Base-by-base conservation (phyloP, 2,329 filamentous ascomycete genomes). In the Cordyceps cicadae region DNA sequence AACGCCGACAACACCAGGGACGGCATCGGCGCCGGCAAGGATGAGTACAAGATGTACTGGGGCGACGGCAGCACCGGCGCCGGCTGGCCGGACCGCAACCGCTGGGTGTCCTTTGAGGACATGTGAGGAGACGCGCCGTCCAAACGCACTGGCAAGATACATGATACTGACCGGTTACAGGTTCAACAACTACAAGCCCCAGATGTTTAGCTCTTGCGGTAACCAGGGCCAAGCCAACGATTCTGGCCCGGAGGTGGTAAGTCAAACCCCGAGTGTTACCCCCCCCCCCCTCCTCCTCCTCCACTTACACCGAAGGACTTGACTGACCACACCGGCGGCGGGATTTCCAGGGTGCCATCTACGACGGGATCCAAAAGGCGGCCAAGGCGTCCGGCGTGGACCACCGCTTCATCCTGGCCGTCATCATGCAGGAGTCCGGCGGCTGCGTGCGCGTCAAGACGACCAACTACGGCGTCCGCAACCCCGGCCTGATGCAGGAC, bases 361-460 rank as follows among this genome's bases (percentile, higher is more conserved):
- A 67, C 53, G 62, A 66, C 34, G 67, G 68, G 53, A 76, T 78
- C 60, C 62, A 71, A 54, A 54, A 64, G 14, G 70, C 74, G 7
- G 67, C 74, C 3, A 54, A 52, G 8, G 54, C 62, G 7, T 65
- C 67, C 0, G 63, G 66, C 17, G 66, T 78, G 34, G 75, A 77
- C 63, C 63, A 68, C 45, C 74, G 76, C 53, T 75, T 76, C 63
- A 75, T 79, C 63, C 68, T 79, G 15, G 73, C 75, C n/a, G 68
- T 78, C 61, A 63, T 78, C 43, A 71, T 79, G 69, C 76, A 79
- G 64, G 76, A 79, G 64, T 75, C 71, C 63, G 71, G 71, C 61
- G 76, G 76, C 46, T 78, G 76, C 66, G 75, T 78, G 19, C 75
- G 76, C 32, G 75, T 70, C 24, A 68, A 64, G 2, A 76, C 75